These are phyloP conservation scores for Favolaschia claudopus DNA, from an alignment of 768 basidiomycete species.

Conservation along the genomic window DNA sequence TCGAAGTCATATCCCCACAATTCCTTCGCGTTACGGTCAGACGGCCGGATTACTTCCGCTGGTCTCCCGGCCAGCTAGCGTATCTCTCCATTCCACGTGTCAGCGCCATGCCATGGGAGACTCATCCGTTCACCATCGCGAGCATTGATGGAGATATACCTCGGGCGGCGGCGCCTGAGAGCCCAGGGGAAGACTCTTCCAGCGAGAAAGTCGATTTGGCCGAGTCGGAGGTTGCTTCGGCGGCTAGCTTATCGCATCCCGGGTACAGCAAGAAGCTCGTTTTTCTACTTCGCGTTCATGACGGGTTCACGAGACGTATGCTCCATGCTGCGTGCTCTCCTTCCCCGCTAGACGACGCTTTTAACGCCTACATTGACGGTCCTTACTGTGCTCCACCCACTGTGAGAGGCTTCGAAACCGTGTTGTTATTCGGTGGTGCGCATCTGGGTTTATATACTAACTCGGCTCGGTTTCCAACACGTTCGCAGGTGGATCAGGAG, in stretches of 20 bases:
- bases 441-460: background rate
- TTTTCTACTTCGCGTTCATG: slow-evolving; percentile 60
- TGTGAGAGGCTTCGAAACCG: slow-evolving; percentile 47
- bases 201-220: slow-evolving; percentile 7
- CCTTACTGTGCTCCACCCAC: slow-evolving; percentile 56
- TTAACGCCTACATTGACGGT: slow-evolving; percentile 57
- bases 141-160: slow-evolving; percentile 38
- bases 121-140: slow-evolving; percentile 61
- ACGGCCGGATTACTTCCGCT: slow-evolving; percentile 50
- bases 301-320: slow-evolving; percentile 60
- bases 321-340: slow-evolving; percentile 33
- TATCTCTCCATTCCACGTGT: slow-evolving; percentile 57
- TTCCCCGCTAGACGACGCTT: slow-evolving; percentile 30
- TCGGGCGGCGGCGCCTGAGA: background rate
- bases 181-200: background rate
- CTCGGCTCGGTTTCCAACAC: background rate
- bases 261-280: slow-evolving; percentile 49
- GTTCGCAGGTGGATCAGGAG: slow-evolving; percentile 51
- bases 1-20: slow-evolving; percentile 31
- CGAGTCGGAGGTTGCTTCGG: background rate
- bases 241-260: background rate
- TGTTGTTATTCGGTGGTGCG: slow-evolving; percentile 55
- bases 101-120: slow-evolving; percentile 52
- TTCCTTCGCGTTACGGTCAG: slow-evolving; percentile 46
- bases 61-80: slow-evolving; percentile 56